Percentiles rank a stretch among this genome's conserved stretches.
phyloP scores from a whole-genome alignment of 495 filamentous ascomycete species.

The Daldinia bambusicola region DNA sequence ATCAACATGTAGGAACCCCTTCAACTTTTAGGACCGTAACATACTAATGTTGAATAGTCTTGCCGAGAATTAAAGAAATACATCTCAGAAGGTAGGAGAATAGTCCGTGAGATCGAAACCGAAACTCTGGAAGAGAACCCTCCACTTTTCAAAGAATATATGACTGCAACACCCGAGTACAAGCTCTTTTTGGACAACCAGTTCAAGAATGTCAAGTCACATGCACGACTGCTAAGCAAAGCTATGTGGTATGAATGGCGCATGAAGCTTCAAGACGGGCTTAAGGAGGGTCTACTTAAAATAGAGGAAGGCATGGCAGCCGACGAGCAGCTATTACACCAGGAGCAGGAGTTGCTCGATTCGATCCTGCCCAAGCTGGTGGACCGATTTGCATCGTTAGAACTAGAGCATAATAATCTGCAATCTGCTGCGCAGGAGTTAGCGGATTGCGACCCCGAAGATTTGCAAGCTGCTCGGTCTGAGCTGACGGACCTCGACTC shows the following conservation, averaged over 20 bases:
- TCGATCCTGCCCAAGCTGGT: conserved; percentile 71
- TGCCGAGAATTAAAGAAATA: conserved; percentile 95
- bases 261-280: conserved; percentile 84
- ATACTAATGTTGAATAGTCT: conserved; percentile 66
- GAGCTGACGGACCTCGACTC: conserved; percentile 71
- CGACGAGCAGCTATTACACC: conserved; percentile 74
- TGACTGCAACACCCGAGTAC: conserved; percentile 84
- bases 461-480: conserved; percentile 72
- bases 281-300: conserved; percentile 79
- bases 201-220: conserved; percentile 94
- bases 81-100: conserved; percentile 86
- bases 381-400: conserved; percentile 66
- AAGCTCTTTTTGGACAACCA: conserved; percentile 91
- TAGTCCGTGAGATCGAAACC: conserved; percentile 87
- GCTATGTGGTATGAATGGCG: conserved; percentile 99
- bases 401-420: conserved; percentile 69
- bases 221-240: conserved; percentile 88
- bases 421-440: conserved; percentile 79
- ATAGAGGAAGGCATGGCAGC: conserved; percentile 78
- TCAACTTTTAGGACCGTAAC: neutral
- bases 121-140: conserved; percentile 90
- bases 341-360: conserved; percentile 73
- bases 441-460: conserved; percentile 79
- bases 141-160: conserved; percentile 89
- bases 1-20: conserved; percentile 78